Evolutionary conservation across 306 rosid species (phyloP).

Genomic region (Rosa rugosa): DNA sequence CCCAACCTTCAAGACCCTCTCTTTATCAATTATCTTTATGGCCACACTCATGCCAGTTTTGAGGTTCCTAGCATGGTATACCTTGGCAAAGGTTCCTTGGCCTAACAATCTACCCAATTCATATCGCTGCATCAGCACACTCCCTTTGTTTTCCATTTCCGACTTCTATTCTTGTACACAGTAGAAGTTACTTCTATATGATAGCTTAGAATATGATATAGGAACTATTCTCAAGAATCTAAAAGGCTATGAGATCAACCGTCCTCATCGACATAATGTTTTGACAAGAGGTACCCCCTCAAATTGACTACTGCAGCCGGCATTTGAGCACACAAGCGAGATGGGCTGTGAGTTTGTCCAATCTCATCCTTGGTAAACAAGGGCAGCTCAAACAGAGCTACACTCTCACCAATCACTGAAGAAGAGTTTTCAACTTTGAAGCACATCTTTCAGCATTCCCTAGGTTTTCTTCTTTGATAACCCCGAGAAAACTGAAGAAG

Average conservation of each 20-base stretch:
- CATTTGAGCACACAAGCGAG: conserved; percentile 32
- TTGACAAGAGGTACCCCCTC: conserved; percentile 35
- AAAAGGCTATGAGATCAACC: conserved; percentile 50
- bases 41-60: conserved; percentile 74
- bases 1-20: conserved; percentile 80
- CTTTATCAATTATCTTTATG: conserved; percentile 78
- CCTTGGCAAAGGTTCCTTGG: conserved; percentile 99
- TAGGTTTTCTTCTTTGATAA: conserved; percentile 37
- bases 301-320: conserved; percentile 35
- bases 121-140: conserved; percentile 74
- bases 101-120: conserved; percentile 84
- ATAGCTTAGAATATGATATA: conserved; percentile 27
- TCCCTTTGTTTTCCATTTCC: conserved; percentile 68
- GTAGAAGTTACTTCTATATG: conserved; percentile 25
- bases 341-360: conserved; percentile 36
- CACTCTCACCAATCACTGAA: conserved; percentile 38
- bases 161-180: conserved; percentile 22
- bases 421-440: conserved; percentile 48
- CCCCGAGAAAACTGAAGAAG: conserved; percentile 31
- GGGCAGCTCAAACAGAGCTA: conserved; percentile 45
- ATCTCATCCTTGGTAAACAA: conserved; percentile 44
- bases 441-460: conserved; percentile 99
- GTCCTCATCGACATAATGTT: conserved; percentile 58
- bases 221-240: conserved; percentile 22
- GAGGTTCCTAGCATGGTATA: conserved; percentile 77